Base-by-base conservation (phyloP, 192 early-diverging fungal species). In the Coemansia asiatica region DNA sequence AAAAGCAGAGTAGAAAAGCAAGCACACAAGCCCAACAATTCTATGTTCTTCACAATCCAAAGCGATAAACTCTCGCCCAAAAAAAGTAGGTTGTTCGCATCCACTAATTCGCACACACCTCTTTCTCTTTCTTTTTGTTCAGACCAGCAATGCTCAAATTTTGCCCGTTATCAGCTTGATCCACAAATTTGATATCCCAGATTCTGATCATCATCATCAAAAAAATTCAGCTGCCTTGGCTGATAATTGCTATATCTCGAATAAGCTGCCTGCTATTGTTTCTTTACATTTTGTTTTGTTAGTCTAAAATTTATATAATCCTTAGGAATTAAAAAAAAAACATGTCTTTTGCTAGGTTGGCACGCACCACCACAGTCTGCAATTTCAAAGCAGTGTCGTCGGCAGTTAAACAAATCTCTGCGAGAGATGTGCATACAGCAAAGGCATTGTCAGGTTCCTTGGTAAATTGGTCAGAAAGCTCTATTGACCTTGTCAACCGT, bases 401-500 rank as follows among this genome's bases (percentile, higher is more conserved):
- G 12, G 23, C 65, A 60, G 15, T 57, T 26, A 61, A 40, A 61
- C 59, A 25, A 61, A 61, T 61, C 59, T 44, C 59, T 22, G 59
- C 50, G 49, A 36, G 56, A 26, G 22, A 22, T 62, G 15, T 49
- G 40, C 50, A 22, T 62, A 25, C 21, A 60, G n/a, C 66, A 58
- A 40, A 55, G 47, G 54, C 61, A 15, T 26, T 15, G 18, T 8
- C 47, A 10, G 31, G 40, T 44, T 44, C 60, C 7, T 29, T 67
- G 28, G 59, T 61, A 10, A 71, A 66, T 29, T 80, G 77, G 77
- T 80, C 77, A 23, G 7, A 67, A 5, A 49, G 46, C 21, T 63
- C 72, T 4, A 31, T 61, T 26, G 71, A 74, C 25, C 67, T 79
- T 44, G 67, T 79, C 19, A 64, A 46, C 22, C 81, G 74, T 0